phyloP scores from a whole-genome alignment of 768 basidiomycete genomes.

The Amanita jacksonii region DNA sequence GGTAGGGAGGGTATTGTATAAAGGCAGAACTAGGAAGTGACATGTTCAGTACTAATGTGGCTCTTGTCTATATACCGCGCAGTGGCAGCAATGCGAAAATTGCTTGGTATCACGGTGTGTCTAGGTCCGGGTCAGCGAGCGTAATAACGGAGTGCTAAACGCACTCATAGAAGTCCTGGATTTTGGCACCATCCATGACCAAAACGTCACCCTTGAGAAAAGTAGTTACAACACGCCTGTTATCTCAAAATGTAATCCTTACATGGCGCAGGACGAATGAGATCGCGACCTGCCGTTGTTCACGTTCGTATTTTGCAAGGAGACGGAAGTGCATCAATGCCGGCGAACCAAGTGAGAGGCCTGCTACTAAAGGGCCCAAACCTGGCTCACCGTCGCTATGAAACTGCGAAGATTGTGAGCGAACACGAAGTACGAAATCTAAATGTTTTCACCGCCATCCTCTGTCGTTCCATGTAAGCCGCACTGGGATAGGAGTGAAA shows the following conservation, averaged over 20 bases:
- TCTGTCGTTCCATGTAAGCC: slow-evolving; percentile 80
- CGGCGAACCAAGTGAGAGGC: slow-evolving; percentile 66
- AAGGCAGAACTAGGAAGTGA: neutral
- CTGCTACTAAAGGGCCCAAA: slow-evolving; percentile 63
- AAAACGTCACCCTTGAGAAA: slow-evolving; percentile 57
- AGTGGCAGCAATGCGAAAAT: slow-evolving; percentile 75
- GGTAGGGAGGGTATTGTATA: no score
- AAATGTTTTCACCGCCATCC: slow-evolving; percentile 63
- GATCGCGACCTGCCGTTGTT: slow-evolving; percentile 30
- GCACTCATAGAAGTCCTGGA: slow-evolving; percentile 68
- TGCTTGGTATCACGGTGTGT: slow-evolving; percentile 65
- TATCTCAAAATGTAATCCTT: slow-evolving; percentile 10
- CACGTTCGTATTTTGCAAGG: slow-evolving; percentile 27
- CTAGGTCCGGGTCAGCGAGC: slow-evolving; percentile 22
- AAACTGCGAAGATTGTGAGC: slow-evolving; percentile 34
- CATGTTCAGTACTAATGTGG: neutral
- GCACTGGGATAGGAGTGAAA: slow-evolving; percentile 30
- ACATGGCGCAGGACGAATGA: slow-evolving; percentile 63
- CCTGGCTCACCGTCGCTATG: slow-evolving; percentile 74
- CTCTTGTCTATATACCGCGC: slow-evolving; percentile 50
- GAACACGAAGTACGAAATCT: slow-evolving; percentile 4
- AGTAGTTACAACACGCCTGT: neutral
- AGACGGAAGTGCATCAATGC: slow-evolving; percentile 75
- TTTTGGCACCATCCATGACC: slow-evolving; percentile 62
- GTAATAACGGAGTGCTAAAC: slow-evolving; percentile 13